Percentiles rank a stretch among this genome's conserved stretches.
Evolutionary conservation across 164 flowering plant genomes (phyloP).

Genomic region (Liquidambar formosana): DNA sequence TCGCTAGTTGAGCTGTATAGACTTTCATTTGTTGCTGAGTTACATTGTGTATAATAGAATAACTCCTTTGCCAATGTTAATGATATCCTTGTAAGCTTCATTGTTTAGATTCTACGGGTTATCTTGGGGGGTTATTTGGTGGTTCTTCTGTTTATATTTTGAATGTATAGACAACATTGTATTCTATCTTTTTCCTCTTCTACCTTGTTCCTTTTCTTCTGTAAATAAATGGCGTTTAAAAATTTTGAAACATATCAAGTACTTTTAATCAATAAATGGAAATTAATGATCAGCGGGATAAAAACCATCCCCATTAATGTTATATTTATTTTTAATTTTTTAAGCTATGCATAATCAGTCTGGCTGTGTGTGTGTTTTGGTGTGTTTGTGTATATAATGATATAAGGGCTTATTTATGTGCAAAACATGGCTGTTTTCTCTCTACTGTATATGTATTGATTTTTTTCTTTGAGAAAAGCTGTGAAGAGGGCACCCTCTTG

Average conservation of each 20-base stretch:
- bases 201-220: background rate
- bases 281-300: background rate
- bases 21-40: constrained; percentile 14
- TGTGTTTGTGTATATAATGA: too few relatives aligned
- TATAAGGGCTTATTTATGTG: too few relatives aligned
- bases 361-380: too few relatives aligned
- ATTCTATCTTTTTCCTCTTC: background rate
- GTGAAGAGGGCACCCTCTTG: too few relatives aligned
- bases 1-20: constrained; percentile 15
- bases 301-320: background rate
- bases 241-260: background rate
- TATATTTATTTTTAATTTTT: too few relatives aligned
- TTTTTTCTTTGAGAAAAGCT: too few relatives aligned
- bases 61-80: background rate
- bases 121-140: background rate
- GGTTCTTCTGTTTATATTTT: background rate
- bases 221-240: background rate
- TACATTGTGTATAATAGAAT: background rate
- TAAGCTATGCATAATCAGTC: too few relatives aligned
- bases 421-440: too few relatives aligned
- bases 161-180: background rate
- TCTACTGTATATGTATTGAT: too few relatives aligned
- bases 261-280: background rate
- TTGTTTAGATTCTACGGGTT: background rate
- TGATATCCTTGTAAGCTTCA: background rate